Base-by-base conservation (phyloP, 331 rosid species). In the Rosa hybrid region DNA sequence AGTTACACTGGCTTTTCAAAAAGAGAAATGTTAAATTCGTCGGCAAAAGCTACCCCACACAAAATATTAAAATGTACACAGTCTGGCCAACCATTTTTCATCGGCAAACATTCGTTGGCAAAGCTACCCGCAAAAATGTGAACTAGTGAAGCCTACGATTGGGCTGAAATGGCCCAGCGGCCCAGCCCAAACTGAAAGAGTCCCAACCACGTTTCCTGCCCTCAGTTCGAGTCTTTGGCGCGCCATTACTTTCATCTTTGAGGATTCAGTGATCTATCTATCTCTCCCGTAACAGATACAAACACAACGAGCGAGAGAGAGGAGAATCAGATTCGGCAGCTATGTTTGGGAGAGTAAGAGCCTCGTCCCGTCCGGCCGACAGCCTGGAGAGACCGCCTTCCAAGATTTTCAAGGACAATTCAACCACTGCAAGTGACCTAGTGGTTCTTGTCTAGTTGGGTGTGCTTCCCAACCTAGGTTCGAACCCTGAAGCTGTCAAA, bases 311-410 rank as follows among this genome's bases (percentile, higher is more conserved):
- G 74, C 17, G 80, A 49, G 3, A 57, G 49, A 77, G 12, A 59
- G 12, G 38, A 10, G 14, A 0, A 10, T 60, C 67, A 25, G 67
- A 23, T 60, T 2, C 16, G 6, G 7, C 10, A 7, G 46, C 16
- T 34, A 91, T 94, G 98, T 90, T 94, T 46, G 97, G 98, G 68
- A 88, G 84, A 75, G 82, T 91, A 63, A 88, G 98, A 75, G 84
- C 91, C 25, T 89, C 94, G 12, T 59, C 92, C 60, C 85, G 89
- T 23, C 88, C 98, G 38, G 76, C 73, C 12, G 98, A 92, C 20
- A 84, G 74, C 82, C 85, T 91, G 77, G 95, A 93, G 78, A 86
- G 89, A 57, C 81, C 87, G 64, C 86, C 94, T 7, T 91, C 92
- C 79, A 91, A 92, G 91, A 77, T 95, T 82, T 86, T 87, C 72